phyloP scores from a whole-genome alignment of 768 basidiomycete genomes.

The Mycena filopes region DNA sequence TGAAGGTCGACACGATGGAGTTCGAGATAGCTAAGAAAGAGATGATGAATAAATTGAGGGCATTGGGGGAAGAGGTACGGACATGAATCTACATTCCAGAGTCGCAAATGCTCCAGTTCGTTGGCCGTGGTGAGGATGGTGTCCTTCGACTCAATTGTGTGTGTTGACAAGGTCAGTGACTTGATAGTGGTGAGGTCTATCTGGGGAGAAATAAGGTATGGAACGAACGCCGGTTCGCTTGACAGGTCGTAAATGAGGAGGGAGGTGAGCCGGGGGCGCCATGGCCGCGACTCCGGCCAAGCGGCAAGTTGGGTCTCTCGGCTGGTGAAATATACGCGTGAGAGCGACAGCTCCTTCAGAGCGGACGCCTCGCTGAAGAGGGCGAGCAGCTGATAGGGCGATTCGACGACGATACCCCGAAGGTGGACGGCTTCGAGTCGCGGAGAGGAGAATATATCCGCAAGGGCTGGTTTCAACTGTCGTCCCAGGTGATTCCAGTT shows the following conservation, averaged over 20 bases:
- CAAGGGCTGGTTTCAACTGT: neutral
- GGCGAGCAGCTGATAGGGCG: neutral
- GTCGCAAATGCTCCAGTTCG: neutral
- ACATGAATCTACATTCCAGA: neutral
- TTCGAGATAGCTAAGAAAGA: neutral
- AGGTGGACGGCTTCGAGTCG: neutral
- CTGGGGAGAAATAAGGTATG: neutral
- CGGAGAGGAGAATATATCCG: neutral
- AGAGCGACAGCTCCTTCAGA: constrained; percentile 4
- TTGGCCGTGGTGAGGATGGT: neutral
- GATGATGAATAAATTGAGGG: neutral
- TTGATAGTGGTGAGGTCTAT: no score
- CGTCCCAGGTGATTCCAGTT: constrained; percentile 8
- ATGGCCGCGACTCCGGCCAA: neutral
- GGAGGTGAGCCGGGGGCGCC: neutral
- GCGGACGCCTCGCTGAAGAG: constrained; percentile 9
- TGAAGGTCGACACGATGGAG: no score
- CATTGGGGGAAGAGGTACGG: neutral
- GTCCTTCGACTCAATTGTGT: neutral
- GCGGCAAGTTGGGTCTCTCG: neutral
- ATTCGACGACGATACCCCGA: constrained; percentile 14
- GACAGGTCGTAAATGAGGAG: neutral
- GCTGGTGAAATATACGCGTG: constrained; percentile 7
- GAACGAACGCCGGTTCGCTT: neutral
- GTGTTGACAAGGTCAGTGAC: neutral